Base-by-base conservation (phyloP, 352 stramenopile species). In the Thraustochytrium sp. region DNA sequence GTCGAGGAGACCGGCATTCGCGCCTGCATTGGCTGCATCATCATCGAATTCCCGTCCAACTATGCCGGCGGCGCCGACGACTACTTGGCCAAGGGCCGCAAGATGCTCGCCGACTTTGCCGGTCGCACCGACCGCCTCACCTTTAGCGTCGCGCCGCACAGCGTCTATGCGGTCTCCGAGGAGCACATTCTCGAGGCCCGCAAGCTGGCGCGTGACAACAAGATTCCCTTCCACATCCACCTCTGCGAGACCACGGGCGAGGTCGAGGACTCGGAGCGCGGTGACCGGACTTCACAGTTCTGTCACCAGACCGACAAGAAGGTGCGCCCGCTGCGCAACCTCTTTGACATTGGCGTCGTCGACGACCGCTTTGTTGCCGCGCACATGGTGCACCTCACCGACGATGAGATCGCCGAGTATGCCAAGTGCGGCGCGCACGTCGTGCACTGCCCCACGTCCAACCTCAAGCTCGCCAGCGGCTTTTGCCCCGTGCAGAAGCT, bases 391-490 rank as follows among this genome's bases (percentile, higher is more conserved):
- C 89, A 95, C 76, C 88, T 96, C 48, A 96, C 90, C 36, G 86
- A 93, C 76, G 87, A 89, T 1, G 91, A 96, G 86, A 95, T 96
- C 42, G 85, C 90, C 26, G 83, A 90, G 29, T 76, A 95, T 16
- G 90, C 90, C 0, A 82, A 73, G 1, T 85, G 89, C 8, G 87
- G 89, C 8, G 87, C 86, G 0, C 87, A 92, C 74, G 91, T 96
- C 40, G 89, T 94, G 42, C 92, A 96, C 89, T 96, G 92, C 75
- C 92, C 92, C 44, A 93, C 91, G 72, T 96, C 92, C 51, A 96
- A 96, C 86, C 88, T 96, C 51, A 95, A 96, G 87, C 86, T 96
- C 44, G 92, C 91, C 54, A 93, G 89, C 44, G 92, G 92, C 36
- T 91, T 96, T 74, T 94, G 89, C 29, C 90, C 87, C 42, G 90